Conservation (phyloP, 768 basidiomycete species). For the Gloeopeniophorella convolvens region DNA sequence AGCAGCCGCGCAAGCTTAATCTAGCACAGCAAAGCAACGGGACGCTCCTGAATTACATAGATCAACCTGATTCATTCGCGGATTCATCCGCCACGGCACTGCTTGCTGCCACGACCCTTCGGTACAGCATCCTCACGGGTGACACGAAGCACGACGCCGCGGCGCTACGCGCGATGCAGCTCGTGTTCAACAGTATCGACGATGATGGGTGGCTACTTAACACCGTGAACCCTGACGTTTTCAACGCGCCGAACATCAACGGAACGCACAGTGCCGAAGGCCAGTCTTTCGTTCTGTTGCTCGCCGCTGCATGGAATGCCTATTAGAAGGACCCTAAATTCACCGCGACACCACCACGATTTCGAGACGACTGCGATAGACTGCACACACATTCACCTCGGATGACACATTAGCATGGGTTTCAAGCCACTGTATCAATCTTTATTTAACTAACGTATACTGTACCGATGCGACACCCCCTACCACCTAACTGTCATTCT, state of each 20-base stretch:
- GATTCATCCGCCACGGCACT: conserved; percentile 54
- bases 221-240: conserved; percentile 12
- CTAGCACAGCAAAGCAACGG: conserved; percentile 35
- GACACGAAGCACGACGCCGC: conserved; percentile 32
- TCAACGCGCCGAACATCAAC: neutral
- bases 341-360: neutral
- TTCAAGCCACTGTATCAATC: too few species aligned
- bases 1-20: neutral
- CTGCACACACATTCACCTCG: too few species aligned
- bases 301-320: conserved; percentile 18
- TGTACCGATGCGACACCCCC: neutral
- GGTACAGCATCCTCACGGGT: conserved; percentile 40
- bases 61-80: conserved; percentile 42
- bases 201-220: conserved; percentile 23
- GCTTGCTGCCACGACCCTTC: conserved; percentile 49
- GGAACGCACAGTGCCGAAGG: conserved; percentile 18
- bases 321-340: neutral
- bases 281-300: conserved; percentile 21
- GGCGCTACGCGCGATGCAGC: conserved; percentile 35
- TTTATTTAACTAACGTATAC: neutral
- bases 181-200: conserved; percentile 35
- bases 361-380: neutral
- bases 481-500: too few species aligned
- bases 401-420: too few species aligned
- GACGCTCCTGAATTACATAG: conserved; percentile 47